These are phyloP conservation scores for Scheffersomyces lignicola DNA, from an alignment of 1,139 yeast genomes.

Conservation along the genomic window DNA sequence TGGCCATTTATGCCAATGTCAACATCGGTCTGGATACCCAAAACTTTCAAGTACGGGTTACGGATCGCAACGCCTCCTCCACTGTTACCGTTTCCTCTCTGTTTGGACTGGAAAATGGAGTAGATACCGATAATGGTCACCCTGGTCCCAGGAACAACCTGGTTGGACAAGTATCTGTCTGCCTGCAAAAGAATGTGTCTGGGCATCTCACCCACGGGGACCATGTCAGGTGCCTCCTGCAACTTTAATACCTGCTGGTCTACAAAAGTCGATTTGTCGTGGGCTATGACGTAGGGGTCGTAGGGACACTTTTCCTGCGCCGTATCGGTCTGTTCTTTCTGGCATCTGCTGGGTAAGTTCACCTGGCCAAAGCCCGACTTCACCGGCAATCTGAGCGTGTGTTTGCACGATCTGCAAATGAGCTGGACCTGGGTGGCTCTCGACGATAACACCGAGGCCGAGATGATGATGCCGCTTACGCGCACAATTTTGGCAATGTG, in stretches of 20 bases:
- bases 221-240: slow-evolving; percentile 97
- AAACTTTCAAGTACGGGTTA: slow-evolving; percentile 84
- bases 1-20: slow-evolving; percentile 67
- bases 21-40: slow-evolving; percentile 83
- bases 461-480: slow-evolving; percentile 89
- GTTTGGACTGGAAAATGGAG: slow-evolving; percentile 76
- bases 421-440: slow-evolving; percentile 84
- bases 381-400: slow-evolving; percentile 66
- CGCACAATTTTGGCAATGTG: slow-evolving; percentile 89
- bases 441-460: slow-evolving; percentile 86
- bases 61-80: slow-evolving; percentile 71
- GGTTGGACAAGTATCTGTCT: slow-evolving; percentile 87
- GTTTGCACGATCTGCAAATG: slow-evolving; percentile 87
- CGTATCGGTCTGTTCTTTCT: slow-evolving; percentile 54
- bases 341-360: slow-evolving; percentile 74
- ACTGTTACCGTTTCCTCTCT: slow-evolving; percentile 36
- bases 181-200: slow-evolving; percentile 86
- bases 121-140: slow-evolving; percentile 91
- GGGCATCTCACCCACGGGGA: slow-evolving; percentile 99
- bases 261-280: slow-evolving; percentile 86
- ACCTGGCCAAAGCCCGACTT: slow-evolving; percentile 79
- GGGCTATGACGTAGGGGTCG: slow-evolving; percentile 91
- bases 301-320: slow-evolving; percentile 74
- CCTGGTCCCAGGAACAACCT: slow-evolving; percentile 92
- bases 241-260: slow-evolving; percentile 93